Percentiles rank a stretch among this genome's conserved stretches.
phyloP scores from a whole-genome alignment of 2,329 filamentous ascomycete genomes.

The Drechslerella coelobrocha region DNA sequence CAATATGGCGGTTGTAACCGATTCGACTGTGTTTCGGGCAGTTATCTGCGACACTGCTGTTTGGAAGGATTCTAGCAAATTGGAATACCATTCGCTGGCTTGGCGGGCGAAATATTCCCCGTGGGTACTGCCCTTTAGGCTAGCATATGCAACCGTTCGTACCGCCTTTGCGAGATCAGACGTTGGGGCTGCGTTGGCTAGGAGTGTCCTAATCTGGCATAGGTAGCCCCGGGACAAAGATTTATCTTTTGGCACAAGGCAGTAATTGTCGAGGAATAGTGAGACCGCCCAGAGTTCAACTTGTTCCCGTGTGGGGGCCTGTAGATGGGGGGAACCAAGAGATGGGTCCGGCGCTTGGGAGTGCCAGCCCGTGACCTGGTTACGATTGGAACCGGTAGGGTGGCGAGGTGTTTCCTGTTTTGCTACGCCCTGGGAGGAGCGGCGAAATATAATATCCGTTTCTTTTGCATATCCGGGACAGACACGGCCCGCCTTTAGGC shows the following conservation, averaged over 20 bases:
- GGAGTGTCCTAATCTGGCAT: neutral
- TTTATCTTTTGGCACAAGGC: neutral
- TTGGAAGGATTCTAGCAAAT: conserved; percentile 20
- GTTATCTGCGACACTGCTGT: neutral
- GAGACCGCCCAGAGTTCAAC: conserved; percentile 2
- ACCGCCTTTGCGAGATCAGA: conserved; percentile 12
- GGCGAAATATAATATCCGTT: conserved; percentile 20
- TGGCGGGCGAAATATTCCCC: conserved; percentile 1
- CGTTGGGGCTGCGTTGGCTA: neutral
- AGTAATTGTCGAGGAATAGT: conserved; percentile 11
- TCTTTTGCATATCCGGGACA: conserved; percentile 12
- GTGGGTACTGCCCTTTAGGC: conserved; percentile 3
- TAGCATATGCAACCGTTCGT: conserved; percentile 8
- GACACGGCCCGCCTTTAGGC: conserved; percentile 1
- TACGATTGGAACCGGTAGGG: neutral
- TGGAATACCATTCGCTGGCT: conserved; percentile 4
- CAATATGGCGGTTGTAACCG: conserved; percentile 5
- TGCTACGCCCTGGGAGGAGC: neutral
- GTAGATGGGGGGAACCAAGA: conserved; percentile 3
- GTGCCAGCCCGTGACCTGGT: neutral
- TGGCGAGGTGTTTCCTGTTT: neutral
- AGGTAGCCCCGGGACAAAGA: conserved; percentile 6
- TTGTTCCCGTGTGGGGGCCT: neutral
- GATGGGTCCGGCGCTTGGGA: neutral
- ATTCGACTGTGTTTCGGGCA: conserved; percentile 9